phyloP scores from a whole-genome alignment of 2,329 filamentous ascomycete genomes.

The Claviceps cyperi region DNA sequence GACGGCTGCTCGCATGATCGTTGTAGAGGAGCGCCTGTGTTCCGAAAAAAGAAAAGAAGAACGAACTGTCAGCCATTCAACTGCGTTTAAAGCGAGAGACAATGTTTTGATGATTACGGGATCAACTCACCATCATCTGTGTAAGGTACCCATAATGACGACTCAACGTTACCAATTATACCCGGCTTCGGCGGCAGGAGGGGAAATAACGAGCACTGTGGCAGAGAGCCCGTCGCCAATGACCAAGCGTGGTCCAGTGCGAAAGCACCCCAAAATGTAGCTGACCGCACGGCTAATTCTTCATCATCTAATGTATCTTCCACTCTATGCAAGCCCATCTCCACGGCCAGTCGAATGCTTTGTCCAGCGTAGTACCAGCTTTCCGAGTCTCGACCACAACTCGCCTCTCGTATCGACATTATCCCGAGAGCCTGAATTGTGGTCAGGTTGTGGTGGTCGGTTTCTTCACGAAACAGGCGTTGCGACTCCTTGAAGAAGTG shows the following conservation, averaged over 20 bases:
- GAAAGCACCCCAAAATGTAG: conserved; percentile 49
- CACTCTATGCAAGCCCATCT: conserved; percentile 52
- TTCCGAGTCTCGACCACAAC: conserved; percentile 55
- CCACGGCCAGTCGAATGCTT: conserved; percentile 56
- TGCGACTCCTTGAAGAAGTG: conserved; percentile 60
- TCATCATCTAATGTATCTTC: conserved; percentile 35
- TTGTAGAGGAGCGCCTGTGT: conserved; percentile 35
- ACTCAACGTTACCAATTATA: conserved; percentile 46
- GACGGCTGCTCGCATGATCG: conserved; percentile 46
- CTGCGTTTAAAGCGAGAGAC: not conserved
- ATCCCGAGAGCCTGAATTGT: conserved; percentile 63
- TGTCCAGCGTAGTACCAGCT: conserved; percentile 61
- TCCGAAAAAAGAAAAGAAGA: not conserved
- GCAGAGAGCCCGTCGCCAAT: conserved; percentile 46
- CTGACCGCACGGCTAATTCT: conserved; percentile 41
- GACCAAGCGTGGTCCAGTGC: conserved; percentile 52
- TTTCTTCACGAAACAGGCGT: conserved; percentile 42
- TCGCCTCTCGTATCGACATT: conserved; percentile 63
- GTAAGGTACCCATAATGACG: conserved; percentile 44
- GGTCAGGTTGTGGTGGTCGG: conserved; percentile 47
- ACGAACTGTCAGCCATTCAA: not conserved
- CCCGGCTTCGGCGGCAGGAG: conserved; percentile 44
- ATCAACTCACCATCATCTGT: conserved; percentile 37
- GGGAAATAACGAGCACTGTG: conserved; percentile 43
- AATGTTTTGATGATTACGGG: not conserved